Conservation (phyloP, 2,329 filamentous ascomycete genomes). For the Aureobasidium lini region DNA sequence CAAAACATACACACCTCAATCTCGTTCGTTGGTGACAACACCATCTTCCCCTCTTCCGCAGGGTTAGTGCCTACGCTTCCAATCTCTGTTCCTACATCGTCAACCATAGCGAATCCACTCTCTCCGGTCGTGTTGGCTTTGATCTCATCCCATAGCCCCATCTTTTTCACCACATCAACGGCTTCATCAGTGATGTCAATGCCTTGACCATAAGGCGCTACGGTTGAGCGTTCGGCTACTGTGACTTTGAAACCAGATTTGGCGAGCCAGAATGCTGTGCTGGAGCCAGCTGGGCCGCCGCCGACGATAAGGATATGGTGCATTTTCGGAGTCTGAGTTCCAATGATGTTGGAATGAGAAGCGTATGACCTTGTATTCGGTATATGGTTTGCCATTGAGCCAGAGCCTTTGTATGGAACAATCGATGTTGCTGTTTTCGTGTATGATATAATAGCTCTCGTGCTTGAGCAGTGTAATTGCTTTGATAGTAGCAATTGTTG, state of each 20-base stretch:
- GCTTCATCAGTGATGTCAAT: constrained; percentile 24
- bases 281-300: constrained; percentile 21
- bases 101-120: constrained; percentile 21
- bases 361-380: not conserved
- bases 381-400: too few species aligned
- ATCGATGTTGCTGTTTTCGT: not conserved
- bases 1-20: not conserved
- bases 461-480: not conserved
- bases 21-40: not conserved
- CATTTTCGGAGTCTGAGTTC: not conserved
- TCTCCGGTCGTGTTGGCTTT: constrained; percentile 22
- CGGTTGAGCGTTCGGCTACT: constrained; percentile 20
- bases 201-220: constrained; percentile 21
- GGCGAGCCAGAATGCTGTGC: constrained; percentile 21
- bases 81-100: constrained; percentile 20
- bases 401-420: not conserved
- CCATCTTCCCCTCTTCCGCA: not conserved
- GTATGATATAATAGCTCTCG: not conserved
- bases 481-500: not conserved
- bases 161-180: constrained; percentile 20
- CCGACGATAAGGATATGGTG: constrained; percentile 20
- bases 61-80: not conserved
- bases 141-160: constrained; percentile 23
- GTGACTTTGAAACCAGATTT: constrained; percentile 19
- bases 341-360: not conserved